phyloP scores from a whole-genome alignment of 164 flowering plant genomes.

The Platanus orientalis region DNA sequence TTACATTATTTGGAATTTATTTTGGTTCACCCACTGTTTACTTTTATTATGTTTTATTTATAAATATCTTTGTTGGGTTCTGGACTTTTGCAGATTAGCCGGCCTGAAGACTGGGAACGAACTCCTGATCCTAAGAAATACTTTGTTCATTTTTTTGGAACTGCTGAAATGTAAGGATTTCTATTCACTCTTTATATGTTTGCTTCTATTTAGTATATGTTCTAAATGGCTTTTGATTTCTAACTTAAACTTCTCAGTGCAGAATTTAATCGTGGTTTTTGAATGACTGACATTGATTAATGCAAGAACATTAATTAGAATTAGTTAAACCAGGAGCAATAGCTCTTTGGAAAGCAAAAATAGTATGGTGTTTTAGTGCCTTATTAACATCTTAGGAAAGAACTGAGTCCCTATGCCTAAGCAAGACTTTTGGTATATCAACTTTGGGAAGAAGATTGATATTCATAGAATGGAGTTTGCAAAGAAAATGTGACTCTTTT shows the following conservation, averaged over 20 bases:
- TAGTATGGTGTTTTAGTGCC: too few species aligned
- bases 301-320: background rate
- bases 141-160: constrained; percentile 93
- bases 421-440: too few species aligned
- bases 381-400: too few species aligned
- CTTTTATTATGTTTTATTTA: background rate
- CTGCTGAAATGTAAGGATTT: constrained; percentile 77
- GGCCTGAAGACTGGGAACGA: constrained; percentile 83
- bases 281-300: background rate
- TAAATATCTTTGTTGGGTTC: constrained; percentile 11
- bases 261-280: background rate
- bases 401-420: too few species aligned
- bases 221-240: background rate
- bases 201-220: background rate
- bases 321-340: too few species aligned
- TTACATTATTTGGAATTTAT: background rate
- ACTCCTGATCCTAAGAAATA: constrained; percentile 79
- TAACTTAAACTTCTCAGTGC: background rate
- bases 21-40: background rate
- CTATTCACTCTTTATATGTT: constrained; percentile 1
- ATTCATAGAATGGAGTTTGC: too few species aligned
- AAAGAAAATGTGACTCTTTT: too few species aligned
- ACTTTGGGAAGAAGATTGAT: too few species aligned
- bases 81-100: constrained; percentile 63
- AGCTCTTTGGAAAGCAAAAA: too few species aligned